Percentiles rank a stretch among this genome's conserved stretches.
These are phyloP conservation scores for Neonectria coccinea DNA, from an alignment of 2,329 filamentous ascomycete species.

Conservation along the genomic window DNA sequence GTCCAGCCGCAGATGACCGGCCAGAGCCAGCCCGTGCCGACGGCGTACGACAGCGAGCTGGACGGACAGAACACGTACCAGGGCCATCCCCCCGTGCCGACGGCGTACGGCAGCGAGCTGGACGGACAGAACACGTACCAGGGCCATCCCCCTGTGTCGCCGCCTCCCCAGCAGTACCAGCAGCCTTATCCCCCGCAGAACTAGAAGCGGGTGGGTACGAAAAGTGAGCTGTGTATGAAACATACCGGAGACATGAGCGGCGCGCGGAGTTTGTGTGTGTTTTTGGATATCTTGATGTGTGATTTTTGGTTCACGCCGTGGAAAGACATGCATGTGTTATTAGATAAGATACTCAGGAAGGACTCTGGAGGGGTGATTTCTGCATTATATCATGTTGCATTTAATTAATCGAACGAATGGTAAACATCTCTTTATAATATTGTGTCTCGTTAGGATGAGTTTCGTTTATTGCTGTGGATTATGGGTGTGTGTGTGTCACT, in stretches of 20 bases:
- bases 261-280: conserved; percentile 17
- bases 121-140: conserved; percentile 32
- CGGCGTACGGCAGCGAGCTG: conserved; percentile 31
- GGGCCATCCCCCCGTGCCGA: conserved; percentile 23
- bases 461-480: neutral
- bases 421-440: neutral
- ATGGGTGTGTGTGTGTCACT: neutral
- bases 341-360: neutral
- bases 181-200: conserved; percentile 29
- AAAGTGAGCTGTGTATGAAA: neutral
- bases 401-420: neutral
- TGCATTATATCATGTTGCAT: neutral
- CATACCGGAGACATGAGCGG: neutral
- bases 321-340: neutral
- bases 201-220: neutral
- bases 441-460: neutral
- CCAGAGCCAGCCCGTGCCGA: conserved; percentile 21
- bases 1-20: conserved; percentile 19
- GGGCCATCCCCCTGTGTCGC: conserved; percentile 30
- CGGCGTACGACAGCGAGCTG: conserved; percentile 30
- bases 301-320: neutral
- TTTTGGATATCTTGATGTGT: neutral
- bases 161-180: conserved; percentile 41
- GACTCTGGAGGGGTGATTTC: neutral
- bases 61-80: conserved; percentile 32